Evolutionary conservation across 352 stramenopile genomes (phyloP), one percentile per base, ranked within the genome.

Genomic region (Phytophthora nicotianae): DNA sequence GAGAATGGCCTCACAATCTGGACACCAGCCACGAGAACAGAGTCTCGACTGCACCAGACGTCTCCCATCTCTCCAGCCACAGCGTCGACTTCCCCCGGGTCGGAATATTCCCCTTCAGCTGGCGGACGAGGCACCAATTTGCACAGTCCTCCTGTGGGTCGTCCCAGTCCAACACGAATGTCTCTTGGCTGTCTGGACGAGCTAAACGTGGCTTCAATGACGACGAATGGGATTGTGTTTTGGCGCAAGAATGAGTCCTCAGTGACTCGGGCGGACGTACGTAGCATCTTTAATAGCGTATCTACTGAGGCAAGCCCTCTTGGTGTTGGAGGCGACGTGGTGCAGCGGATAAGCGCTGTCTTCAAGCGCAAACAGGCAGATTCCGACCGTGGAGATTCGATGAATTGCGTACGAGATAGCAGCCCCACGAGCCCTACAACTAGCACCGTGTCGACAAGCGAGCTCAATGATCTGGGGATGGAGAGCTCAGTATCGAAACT

Each of bases 181-280:
- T 78, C 68, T 5, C 63, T 91, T 16, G 72, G 78, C 26, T 81
- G 73, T 23, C 62, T 89, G 3, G 68, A 79, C 5, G 77, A 89
- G 21, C 61, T 88, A 10, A 88, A 89, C 35, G 68, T 85, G n/a
- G 81, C 79, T 7, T 79, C 79, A 5, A 78, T 86, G 54, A 89
- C 79, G 33, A 83, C 75, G 9, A 79, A 81, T 52, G 78, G 77
- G 1, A 74, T 91, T 24, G 70, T 88, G 4, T 91, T 91, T 56
- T 91, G 78, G 77, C 58, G 71, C 13, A 87, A 88, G 32, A 70
- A 76, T 10, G 68, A 85, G 17, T 78, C 75, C 0, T 77, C 70
- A 0, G 47, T 83, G 10, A 69, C 68, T 14, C 56, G 67, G 8
- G 53, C 57, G 8, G 72, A 89, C 14, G 63, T 77, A 1, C 58